Base-by-base conservation (phyloP, 768 basidiomycete genomes). In the Omphalotus guepiniiformis region DNA sequence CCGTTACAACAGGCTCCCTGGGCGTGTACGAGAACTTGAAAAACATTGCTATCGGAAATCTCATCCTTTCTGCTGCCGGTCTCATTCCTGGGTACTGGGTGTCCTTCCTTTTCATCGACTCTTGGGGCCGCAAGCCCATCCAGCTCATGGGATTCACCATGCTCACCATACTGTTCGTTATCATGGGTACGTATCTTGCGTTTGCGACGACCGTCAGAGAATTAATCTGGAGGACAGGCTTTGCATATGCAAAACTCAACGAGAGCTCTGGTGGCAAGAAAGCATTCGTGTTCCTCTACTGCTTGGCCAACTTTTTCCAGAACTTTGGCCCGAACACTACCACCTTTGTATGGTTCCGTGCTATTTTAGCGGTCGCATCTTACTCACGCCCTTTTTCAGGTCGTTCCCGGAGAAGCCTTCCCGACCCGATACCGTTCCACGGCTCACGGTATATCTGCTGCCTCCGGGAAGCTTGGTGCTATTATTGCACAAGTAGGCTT, bases 341-440 rank as follows among this genome's bases (percentile, higher is more conserved):
- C 1, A 90, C 88, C 0, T 92, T 93, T 63, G 49, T 47, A 9
- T 9, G 30, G 9, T 32, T 32, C 30, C 30, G 9, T 32, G 9
- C 30, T 32, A 9, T 32, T 32, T n/a, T n/a, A 32, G n/a, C 9
- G 30, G 30, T 32, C 30, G 9, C 9, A 32, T 32, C 30, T 32
- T 32, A 32, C n/a, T 9, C n/a, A 54, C n/a, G 9, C n/a, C n/a
- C 30, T 32, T 9, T 32, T 32, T n/a, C 30, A 32, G 30, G 30
- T 91, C 46, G 69, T 91, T 3, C 88, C 90, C 0, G 88, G 86
- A 53, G 91, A 93, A 61, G 76, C 72, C 21, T 93, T 90, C 79
- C 90, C 90, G 1, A 93, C 90, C 1, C 86, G 91, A 39, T 91
- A 92, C 63, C 82, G 91, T 52, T 88, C 87, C 5, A 90, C 88